Conservation (phyloP, 208 protist species). For the Trypanosoma avium region DNA sequence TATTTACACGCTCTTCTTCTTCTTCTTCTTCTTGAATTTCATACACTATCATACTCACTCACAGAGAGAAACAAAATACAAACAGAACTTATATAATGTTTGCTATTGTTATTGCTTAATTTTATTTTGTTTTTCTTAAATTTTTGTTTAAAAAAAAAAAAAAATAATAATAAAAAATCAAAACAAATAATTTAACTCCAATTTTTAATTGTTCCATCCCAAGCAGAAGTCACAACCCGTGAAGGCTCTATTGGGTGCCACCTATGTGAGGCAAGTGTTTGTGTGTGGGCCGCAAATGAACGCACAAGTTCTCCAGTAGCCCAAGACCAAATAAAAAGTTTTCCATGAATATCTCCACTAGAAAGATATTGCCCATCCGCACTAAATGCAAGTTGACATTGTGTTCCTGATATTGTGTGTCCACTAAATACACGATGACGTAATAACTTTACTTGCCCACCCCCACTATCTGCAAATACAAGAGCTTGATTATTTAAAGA, state of each 20-base stretch:
- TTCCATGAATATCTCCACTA: constrained; percentile 91
- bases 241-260: constrained; percentile 95
- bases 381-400: constrained; percentile 91
- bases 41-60: not conserved
- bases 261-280: constrained; percentile 82
- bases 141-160: too few species aligned
- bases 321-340: constrained; percentile 96
- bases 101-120: not conserved
- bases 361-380: constrained; percentile 90
- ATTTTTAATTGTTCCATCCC: constrained; percentile 93
- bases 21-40: not conserved
- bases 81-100: not conserved
- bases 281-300: constrained; percentile 83
- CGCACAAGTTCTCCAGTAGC: constrained; percentile 75
- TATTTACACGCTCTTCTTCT: too few species aligned
- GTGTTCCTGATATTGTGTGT: constrained; percentile 93
- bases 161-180: constrained; percentile 7
- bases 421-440: constrained; percentile 88
- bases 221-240: constrained; percentile 89
- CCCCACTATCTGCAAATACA: constrained; percentile 81
- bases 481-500: constrained; percentile 96
- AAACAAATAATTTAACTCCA: constrained; percentile 62
- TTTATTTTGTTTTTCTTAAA: constrained; percentile 4
- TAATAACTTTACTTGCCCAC: constrained; percentile 81
- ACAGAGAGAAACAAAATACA: not conserved